Evolutionary conservation across 164 flowering plant genomes (phyloP), one percentile per base, ranked within the genome.

Genomic region (Piper longum): DNA sequence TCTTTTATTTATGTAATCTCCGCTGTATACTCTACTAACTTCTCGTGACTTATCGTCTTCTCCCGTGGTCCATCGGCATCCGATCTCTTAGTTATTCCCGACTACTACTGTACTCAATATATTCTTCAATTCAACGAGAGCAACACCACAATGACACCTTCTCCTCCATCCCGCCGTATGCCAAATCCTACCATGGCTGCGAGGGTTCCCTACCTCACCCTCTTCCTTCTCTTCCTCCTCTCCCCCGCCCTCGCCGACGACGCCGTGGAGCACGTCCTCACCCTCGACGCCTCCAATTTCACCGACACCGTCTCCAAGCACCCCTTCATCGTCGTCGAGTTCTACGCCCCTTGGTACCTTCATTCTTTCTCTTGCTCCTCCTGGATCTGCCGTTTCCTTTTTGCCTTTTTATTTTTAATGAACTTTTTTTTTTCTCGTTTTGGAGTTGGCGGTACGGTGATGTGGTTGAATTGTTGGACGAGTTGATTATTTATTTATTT

Each of bases 301-400:
- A 52, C 82, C 16, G 95, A 88, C 5, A 74, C 77, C 11, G 74
- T 88, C 62, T 56, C 67, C 67, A 87, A 85, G 67, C 80, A 84
- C 60, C 64, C 77, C 5, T 88, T 91, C 80, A 64, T 88, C 78
- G 98, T 91, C 72, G 95, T 91, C 54, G 98, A 91, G 71, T 91
- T 91, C 74, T 91, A 88, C 78, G 96, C 98, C 64, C 98, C 98
- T 7, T 87, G 98, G 98, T 91, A 83, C 52, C 42, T 42, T 36
- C 39, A 7, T 65, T 14, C 9, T 7, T 14, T 39, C 1, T 40
- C 43, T 18, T 9, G 41, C 8, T 44, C 11, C 48, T 5, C 48
- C 8, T 44, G 11, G 48, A 44, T 44, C 6, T 44, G 26, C 57
- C 3, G 9, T 11, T 8, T 6, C 16, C 2, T 55, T 16, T 55